A percentile compares a stretch with the other conserved stretches of the same genome.
Conservation (phyloP, 352 stramenopile genomes). For the Globisporangium yorkense region DNA sequence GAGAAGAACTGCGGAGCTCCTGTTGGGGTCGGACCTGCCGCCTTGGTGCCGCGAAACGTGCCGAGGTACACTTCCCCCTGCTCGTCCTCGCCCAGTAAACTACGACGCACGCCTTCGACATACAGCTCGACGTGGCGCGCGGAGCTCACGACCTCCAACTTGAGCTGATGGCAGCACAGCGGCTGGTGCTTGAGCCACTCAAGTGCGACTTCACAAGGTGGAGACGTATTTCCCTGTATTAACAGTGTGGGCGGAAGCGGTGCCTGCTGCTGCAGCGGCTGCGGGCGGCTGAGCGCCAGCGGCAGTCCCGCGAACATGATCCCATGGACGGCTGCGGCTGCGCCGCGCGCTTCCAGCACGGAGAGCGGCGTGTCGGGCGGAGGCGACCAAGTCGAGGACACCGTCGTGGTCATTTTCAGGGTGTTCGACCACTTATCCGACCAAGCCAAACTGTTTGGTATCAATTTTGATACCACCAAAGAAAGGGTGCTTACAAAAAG, state of each 20-base stretch:
- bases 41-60: slow-evolving; percentile 43
- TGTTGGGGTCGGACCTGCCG: neutral
- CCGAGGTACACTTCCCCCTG: slow-evolving; percentile 63
- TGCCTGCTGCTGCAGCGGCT: neutral
- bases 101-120: slow-evolving; percentile 40
- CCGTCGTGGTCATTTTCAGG: neutral
- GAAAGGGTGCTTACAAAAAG: too few relatives aligned
- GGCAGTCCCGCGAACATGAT: slow-evolving; percentile 14
- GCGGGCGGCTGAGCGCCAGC: slow-evolving; percentile 16
- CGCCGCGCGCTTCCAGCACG: slow-evolving; percentile 2
- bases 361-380: neutral
- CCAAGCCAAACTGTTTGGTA: neutral
- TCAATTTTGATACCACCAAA: neutral
- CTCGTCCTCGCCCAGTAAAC: slow-evolving; percentile 53
- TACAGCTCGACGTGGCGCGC: slow-evolving; percentile 71
- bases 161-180: slow-evolving; percentile 39
- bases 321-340: neutral
- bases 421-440: neutral
- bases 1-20: slow-evolving; percentile 23
- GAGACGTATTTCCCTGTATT: too few relatives aligned
- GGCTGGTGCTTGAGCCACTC: slow-evolving; percentile 22
- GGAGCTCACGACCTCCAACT: slow-evolving; percentile 47
- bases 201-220: slow-evolving; percentile 38
- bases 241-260: too few relatives aligned
- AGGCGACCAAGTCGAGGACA: neutral